Evolutionary conservation across 495 filamentous ascomycete species (phyloP).

Genomic region (Massariosphaeria phaeospora): DNA sequence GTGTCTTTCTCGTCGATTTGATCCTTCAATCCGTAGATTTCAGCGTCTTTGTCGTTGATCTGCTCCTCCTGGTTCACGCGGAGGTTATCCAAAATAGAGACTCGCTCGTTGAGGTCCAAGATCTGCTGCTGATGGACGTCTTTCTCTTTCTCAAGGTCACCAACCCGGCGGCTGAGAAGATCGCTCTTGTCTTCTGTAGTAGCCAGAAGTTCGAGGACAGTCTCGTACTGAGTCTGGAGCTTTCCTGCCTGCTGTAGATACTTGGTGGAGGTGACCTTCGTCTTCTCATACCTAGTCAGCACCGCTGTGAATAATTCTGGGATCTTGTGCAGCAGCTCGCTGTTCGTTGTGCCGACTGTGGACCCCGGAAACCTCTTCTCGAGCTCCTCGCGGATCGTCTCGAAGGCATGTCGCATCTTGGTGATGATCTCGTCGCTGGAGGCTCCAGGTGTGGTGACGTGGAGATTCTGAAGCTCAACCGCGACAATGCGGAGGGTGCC

Average conservation of each 20-base stretch:
- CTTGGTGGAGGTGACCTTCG: conserved; percentile 22
- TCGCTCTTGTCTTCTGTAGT: conserved; percentile 7
- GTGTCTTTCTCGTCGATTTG: conserved; percentile 15
- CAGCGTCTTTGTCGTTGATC: conserved; percentile 16
- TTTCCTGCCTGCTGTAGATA: conserved; percentile 18
- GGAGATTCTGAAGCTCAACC: conserved; percentile 37
- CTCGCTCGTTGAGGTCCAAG: conserved; percentile 32
- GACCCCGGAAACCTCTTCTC: conserved; percentile 33
- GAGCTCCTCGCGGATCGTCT: conserved; percentile 28
- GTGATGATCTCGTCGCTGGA: conserved; percentile 26
- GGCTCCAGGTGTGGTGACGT: conserved; percentile 27
- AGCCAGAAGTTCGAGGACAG: conserved; percentile 1
- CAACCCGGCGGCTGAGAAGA: conserved; percentile 50
- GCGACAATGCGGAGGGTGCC: conserved; percentile 28
- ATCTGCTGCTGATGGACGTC: conserved; percentile 44
- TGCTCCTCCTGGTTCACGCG: conserved; percentile 44
- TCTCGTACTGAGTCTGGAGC: conserved; percentile 16
- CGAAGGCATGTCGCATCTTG: conserved; percentile 35
- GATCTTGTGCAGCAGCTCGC: conserved; percentile 33
- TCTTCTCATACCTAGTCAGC: conserved; percentile 22
- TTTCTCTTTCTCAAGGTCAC: conserved; percentile 43
- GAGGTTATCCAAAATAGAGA: conserved; percentile 4
- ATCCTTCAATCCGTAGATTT: conserved; percentile 22
- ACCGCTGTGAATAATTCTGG: conserved; percentile 30
- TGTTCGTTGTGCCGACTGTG: conserved; percentile 27